Conservation (phyloP, 78 protist species). For the Acrasis kona region DNA sequence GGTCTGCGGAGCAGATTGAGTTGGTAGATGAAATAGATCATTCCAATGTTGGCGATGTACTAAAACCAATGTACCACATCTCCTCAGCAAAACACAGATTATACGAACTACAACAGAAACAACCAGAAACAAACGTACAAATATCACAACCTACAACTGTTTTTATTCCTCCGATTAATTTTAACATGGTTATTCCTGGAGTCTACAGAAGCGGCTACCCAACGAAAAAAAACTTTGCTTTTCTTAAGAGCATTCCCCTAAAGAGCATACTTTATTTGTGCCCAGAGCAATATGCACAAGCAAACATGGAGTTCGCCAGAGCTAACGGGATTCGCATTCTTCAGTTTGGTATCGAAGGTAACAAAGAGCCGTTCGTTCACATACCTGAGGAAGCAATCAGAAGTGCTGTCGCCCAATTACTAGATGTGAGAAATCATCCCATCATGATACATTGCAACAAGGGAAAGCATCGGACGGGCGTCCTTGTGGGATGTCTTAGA, state of each 20-base stretch:
- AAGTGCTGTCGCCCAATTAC: conserved; percentile 38
- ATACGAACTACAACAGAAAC: too few species aligned
- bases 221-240: conserved; percentile 53
- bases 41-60: too few species aligned
- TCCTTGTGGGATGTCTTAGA: conserved; percentile 78
- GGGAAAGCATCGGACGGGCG: conserved; percentile 57
- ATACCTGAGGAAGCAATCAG: conserved; percentile 64
- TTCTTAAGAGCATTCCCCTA: conserved; percentile 61
- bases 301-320: conserved; percentile 42
- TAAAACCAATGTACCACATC: too few species aligned
- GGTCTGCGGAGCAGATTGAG: too few species aligned
- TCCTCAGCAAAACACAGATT: too few species aligned
- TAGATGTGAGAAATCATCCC: conserved; percentile 70
- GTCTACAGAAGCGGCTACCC: conserved; percentile 80
- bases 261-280: conserved; percentile 45
- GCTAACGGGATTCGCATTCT: conserved; percentile 40
- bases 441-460: conserved; percentile 80
- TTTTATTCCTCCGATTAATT: conserved; percentile 65
- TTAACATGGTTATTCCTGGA: conserved; percentile 67
- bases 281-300: conserved; percentile 49
- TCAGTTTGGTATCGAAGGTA: conserved; percentile 65
- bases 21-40: too few species aligned
- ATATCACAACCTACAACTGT: too few species aligned
- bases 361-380: conserved; percentile 84
- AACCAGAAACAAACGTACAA: too few species aligned